Base-by-base conservation (phyloP, 805 yeast genomes). In the Pichia kluyveri region DNA sequence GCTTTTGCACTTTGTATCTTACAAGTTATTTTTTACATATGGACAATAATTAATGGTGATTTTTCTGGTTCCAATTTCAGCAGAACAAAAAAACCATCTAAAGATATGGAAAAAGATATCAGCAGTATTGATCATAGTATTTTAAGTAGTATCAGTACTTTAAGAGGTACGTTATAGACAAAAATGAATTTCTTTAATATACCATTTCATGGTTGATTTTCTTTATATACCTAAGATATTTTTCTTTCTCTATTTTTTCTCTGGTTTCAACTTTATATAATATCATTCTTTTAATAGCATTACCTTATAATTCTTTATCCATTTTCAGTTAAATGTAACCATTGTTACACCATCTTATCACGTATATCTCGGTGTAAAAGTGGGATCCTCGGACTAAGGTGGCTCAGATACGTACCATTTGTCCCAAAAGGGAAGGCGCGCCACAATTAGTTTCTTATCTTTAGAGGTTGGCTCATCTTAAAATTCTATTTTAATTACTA, bases 131-230 rank as follows among this genome's bases (percentile, higher is more conserved):
- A 44, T 27, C 34, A 50, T 39, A 51, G 54, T 49, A 51, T 50
- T 6, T 42, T 52, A 50, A 49, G 53, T 37, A 50, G 51, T 27
- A 52, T 52, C 14, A 45, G 48, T 23, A 52, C 55, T 8, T 47
- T 52, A 5, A 41, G 55, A 12, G 48, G 44, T 11, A 44, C 51
- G 3, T 19, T 44, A n/a, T 48, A 30, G n/a, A 66, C 48, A 30
- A 30, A 30, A 9, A 30, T 12, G 8, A 12, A 30, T 23, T 23
- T 6, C 6, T 23, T 23, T n/a, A n/a, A 5, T 9, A 30, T 30
- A 30, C 14, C 32, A 10, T 30, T 30, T 30, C 4, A 8, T 12
- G 8, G 1, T 30, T 9, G 10, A 9, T 12, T 30, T 30, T 30
- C 32, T 30, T 10, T 12, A 30, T 5, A 9, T 30, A 8, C 12